These are phyloP conservation scores for Podaxis sp. DNA, from an alignment of 768 basidiomycete species.

Conservation along the genomic window DNA sequence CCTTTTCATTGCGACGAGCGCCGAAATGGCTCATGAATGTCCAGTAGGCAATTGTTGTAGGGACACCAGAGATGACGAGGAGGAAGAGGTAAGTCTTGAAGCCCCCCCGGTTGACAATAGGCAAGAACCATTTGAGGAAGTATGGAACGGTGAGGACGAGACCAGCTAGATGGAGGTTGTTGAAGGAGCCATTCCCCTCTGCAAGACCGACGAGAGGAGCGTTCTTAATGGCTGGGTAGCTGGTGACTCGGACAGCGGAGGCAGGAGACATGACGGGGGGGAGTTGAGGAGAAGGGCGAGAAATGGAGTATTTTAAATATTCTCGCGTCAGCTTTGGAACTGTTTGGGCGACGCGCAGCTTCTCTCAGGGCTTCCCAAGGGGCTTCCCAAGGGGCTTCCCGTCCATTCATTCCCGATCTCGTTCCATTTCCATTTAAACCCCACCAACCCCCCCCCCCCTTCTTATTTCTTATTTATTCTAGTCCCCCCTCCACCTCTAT, in stretches of 20 bases:
- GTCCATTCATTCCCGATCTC: background rate
- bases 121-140: conserved; percentile 77
- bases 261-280: conserved; percentile 31
- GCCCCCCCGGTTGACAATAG: conserved; percentile 80
- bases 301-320: background rate
- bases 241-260: conserved; percentile 57
- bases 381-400: too few species aligned
- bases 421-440: conserved; percentile 2
- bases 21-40: conserved; percentile 81
- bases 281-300: background rate
- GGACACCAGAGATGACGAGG: conserved; percentile 68
- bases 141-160: conserved; percentile 81
- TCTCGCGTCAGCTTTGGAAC: background rate
- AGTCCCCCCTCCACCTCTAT: background rate
- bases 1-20: conserved; percentile 78
- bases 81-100: conserved; percentile 86
- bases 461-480: too few species aligned
- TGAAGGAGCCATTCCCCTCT: conserved; percentile 85
- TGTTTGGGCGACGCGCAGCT: background rate
- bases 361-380: too few species aligned
- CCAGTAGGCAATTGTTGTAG: conserved; percentile 88
- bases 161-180: conserved; percentile 74
- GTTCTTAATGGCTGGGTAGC: conserved; percentile 77
- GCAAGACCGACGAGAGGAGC: conserved; percentile 79
- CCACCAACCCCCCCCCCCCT: background rate